Base-by-base conservation (phyloP, 129 eudicot species). In the Flaveria trinervia region DNA sequence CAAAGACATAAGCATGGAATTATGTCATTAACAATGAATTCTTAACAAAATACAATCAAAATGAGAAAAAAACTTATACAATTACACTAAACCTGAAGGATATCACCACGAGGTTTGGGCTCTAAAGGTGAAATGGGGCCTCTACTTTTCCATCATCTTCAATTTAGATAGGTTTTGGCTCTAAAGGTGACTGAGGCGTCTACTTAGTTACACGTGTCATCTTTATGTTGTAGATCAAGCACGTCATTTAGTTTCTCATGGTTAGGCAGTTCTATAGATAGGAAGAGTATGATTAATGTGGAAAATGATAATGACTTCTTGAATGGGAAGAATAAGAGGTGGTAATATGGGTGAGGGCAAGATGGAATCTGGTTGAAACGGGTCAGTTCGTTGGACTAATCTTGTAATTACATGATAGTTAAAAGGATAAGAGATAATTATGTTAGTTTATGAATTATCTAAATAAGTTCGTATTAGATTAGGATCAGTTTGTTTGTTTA, bases 201-300 rank as follows among this genome's bases (percentile, higher is more conserved):
- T 28, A 28, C 33, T 28, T 28, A 28, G 68, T 61, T 61, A 61
- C 68, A 26, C 3, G 17, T 61, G 68, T 26, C 68, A 61, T 12
- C 17, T 61, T 26, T 1, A 41, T 25, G 68, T 26, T n/a, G 3
- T 61, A 61, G 43, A 61, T 61, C 68, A 33, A 33, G 39, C 7
- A 33, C 39, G 7, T 33, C 39, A 33, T 33, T 33, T 33, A 33
- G 33, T 57, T 20, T 36, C 33, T 57, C 33, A 10, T 57, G 33
- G 65, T 57, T 57, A 12, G 65, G 33, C 36, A 57, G 64, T 57
- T 57, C 33, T 57, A 57, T 23, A 22, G 65, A 22, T 57, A 57
- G 13, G 16, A 59, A 25, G 65, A 23, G 39, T 23, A 59, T 23
- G 36, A 59, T 23, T 10, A 23, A 22, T 22, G 65, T 59, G 36